Base-by-base conservation (phyloP, 192 early-diverging fungal genomes). In the Coemansia sp. region DNA sequence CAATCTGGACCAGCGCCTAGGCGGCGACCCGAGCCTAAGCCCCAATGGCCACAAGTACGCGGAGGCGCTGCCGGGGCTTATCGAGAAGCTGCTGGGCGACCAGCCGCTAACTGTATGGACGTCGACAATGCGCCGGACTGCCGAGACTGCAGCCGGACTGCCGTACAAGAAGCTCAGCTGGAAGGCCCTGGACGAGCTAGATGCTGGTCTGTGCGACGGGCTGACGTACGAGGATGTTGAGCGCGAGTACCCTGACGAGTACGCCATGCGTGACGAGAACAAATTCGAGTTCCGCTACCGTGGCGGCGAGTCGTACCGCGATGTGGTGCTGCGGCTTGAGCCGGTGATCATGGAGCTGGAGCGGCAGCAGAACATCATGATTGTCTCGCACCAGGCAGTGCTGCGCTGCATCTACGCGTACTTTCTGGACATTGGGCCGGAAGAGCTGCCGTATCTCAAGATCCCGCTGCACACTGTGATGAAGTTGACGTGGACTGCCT, bases 311-410 rank as follows among this genome's bases (percentile, higher is more conserved):
- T 92, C 89, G n/a, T 98, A 98, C 67, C 83, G 92, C 11, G 94
- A 98, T 73, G 87, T 99, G 13, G 97, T 99, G 9, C 78, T 93
- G 61, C 84, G 94, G 30, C 68, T 98, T 30, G 97, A 99, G 76
- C 97, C 97, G 2, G 92, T 99, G 50, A 98, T 97, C 52, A 92
- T 99, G 93, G 97, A 99, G 66, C 81, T 99, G 38, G 97, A 97
- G 64, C 85, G 97, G 28, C 94, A 99, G 70, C 88, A 94, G 64
- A 89, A 91, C 59, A 96, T 98, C 48, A 79, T 98, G 54, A 97
- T 98, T 47, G 84, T 98, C 65, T 93, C 93, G 15, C 97, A 99
- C 67, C 97, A 99, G 55, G 97, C 96, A 0, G 94, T 99, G 30
- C 78, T 99, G 59, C 84, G 97, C 19, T 94, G 92, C 68, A 88